Evolutionary conservation across 495 filamentous ascomycete species (phyloP).

Genomic region (Hyaloscypha finlandica): DNA sequence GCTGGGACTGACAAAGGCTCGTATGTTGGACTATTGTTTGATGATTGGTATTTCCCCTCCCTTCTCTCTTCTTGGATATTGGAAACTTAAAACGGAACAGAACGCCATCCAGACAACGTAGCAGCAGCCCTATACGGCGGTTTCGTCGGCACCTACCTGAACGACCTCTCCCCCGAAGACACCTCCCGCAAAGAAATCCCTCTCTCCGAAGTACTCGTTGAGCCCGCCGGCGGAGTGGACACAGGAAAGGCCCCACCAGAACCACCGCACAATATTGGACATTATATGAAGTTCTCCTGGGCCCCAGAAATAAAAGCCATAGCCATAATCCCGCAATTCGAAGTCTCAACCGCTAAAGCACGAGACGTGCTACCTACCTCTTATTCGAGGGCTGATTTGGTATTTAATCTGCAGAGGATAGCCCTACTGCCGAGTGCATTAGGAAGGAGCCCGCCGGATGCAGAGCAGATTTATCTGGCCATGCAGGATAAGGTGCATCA

Average conservation of each 20-base stretch:
- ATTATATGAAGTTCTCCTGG: slow-evolving; percentile 91
- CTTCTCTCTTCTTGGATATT: background rate
- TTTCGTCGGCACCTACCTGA: slow-evolving; percentile 95
- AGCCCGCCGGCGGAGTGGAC: slow-evolving; percentile 83
- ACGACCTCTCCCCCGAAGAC: slow-evolving; percentile 83
- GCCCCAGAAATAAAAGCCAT: slow-evolving; percentile 91
- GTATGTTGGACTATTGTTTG: slow-evolving; percentile 90
- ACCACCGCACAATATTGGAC: slow-evolving; percentile 88
- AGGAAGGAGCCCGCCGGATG: slow-evolving; percentile 84
- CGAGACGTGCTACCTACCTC: slow-evolving; percentile 74
- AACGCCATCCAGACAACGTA: slow-evolving; percentile 96
- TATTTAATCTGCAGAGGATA: slow-evolving; percentile 92
- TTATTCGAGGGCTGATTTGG: slow-evolving; percentile 78
- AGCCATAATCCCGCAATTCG: slow-evolving; percentile 91
- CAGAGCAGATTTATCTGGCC: slow-evolving; percentile 88
- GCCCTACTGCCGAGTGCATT: slow-evolving; percentile 84
- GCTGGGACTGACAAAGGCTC: slow-evolving; percentile 74
- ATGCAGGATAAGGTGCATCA: slow-evolving; percentile 99
- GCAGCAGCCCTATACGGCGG: slow-evolving; percentile 93
- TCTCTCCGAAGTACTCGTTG: slow-evolving; percentile 88
- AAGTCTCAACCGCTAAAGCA: slow-evolving; percentile 86
- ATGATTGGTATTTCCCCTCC: slow-evolving; percentile 69
- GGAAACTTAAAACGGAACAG: slow-evolving; percentile 42
- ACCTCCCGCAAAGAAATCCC: slow-evolving; percentile 88
- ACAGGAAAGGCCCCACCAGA: slow-evolving; percentile 80